Evolutionary conservation across 2,329 filamentous ascomycete genomes (phyloP).

Genomic region (Claviceps sp.): DNA sequence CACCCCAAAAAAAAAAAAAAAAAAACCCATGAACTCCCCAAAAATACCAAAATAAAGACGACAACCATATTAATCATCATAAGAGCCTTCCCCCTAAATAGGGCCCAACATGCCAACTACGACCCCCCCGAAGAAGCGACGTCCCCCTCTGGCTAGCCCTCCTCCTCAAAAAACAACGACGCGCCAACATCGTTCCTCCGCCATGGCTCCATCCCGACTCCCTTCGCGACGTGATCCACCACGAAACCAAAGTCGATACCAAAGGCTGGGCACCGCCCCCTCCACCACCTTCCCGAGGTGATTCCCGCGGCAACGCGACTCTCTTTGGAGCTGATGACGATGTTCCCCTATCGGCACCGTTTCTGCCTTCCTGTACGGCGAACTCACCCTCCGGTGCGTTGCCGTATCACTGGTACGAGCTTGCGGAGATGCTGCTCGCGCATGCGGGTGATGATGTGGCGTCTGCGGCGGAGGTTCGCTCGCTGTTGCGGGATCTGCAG

Average conservation of each 20-base stretch:
- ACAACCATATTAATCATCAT: neutral
- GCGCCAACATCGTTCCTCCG: conserved; percentile 84
- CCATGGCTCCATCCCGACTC: conserved; percentile 73
- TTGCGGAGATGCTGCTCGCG: conserved; percentile 76
- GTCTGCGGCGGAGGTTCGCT: conserved; percentile 59
- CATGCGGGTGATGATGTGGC: conserved; percentile 72
- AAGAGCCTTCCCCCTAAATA: conserved; percentile 20
- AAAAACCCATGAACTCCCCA: neutral
- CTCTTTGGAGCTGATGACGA: conserved; percentile 10
- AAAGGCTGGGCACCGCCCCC: conserved; percentile 68
- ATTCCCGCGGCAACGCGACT: conserved; percentile 29
- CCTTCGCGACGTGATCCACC: conserved; percentile 62
- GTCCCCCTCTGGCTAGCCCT: conserved; percentile 91
- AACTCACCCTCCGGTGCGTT: conserved; percentile 55
- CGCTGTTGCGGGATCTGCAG: conserved; percentile 65
- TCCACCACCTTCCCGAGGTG: conserved; percentile 42
- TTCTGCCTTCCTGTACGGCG: conserved; percentile 62
- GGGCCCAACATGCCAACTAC: conserved; percentile 65
- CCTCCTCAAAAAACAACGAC: conserved; percentile 83
- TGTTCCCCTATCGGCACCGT: conserved; percentile 52
- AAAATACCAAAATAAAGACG: neutral
- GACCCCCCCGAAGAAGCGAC: conserved; percentile 65
- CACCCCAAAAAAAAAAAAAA: too few relatives aligned
- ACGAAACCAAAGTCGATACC: conserved; percentile 62
- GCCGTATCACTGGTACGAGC: conserved; percentile 91